Evolutionary conservation across 805 yeast species (phyloP).

Genomic region (Ascoidea tarda): DNA sequence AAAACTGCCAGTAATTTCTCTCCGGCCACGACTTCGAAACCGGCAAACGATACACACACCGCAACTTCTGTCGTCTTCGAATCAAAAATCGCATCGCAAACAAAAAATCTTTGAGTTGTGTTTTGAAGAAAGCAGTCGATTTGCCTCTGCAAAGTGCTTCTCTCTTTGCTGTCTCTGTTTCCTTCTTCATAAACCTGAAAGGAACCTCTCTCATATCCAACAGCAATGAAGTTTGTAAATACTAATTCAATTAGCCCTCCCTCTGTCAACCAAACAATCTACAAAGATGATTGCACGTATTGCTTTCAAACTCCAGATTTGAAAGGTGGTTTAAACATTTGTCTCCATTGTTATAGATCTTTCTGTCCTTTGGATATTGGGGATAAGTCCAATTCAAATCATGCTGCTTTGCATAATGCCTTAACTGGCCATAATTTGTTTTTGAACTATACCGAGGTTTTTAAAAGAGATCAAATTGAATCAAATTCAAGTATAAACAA

Average conservation of each 20-base stretch:
- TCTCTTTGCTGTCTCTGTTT: no score
- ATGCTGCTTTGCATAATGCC: slow-evolving; percentile 5
- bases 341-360: slow-evolving; percentile 8
- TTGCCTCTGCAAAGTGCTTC: no score
- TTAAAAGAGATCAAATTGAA: slow-evolving; percentile 1
- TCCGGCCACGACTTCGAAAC: no score
- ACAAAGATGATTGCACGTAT: slow-evolving; percentile 9
- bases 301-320: slow-evolving; percentile 11
- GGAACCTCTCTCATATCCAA: no score
- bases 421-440: slow-evolving; percentile 7
- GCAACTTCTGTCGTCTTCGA: no score
- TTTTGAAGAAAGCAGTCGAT: no score
- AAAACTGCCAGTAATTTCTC: no score
- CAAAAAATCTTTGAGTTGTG: no score
- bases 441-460: slow-evolving; percentile 6
- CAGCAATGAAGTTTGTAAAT: no score
- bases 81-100: no score
- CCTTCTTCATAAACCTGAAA: no score
- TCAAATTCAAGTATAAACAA: slow-evolving; percentile 2
- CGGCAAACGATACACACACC: no score
- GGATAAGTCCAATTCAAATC: slow-evolving; percentile 2
- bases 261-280: slow-evolving; percentile 1
- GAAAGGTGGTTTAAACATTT: slow-evolving; percentile 8
- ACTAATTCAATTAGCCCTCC: slow-evolving; percentile 6
- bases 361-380: slow-evolving; percentile 6